Evolutionary conservation across 306 rosid species (phyloP).

Genomic region (Malus fusca): DNA sequence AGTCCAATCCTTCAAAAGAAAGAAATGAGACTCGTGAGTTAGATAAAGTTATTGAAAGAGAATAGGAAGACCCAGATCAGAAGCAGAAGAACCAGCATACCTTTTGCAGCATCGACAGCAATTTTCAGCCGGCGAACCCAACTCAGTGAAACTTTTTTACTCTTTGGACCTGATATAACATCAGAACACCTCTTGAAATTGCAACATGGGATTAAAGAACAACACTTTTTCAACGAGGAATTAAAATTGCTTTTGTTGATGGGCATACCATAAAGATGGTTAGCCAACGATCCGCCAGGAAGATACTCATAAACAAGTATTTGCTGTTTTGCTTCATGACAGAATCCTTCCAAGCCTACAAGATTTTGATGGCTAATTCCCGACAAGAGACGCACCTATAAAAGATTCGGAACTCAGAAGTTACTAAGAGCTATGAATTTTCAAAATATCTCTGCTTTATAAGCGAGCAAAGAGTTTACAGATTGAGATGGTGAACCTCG

Average conservation of each 20-base stretch:
- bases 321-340: constrained; percentile 83
- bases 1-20: constrained; percentile 64
- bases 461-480: not conserved
- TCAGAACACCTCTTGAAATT: not conserved
- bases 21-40: constrained; percentile 3
- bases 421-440: not conserved
- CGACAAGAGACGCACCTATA: constrained; percentile 69
- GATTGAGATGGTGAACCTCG: constrained; percentile 50
- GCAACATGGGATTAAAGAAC: not conserved
- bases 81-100: constrained; percentile 20
- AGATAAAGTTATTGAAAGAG: not conserved
- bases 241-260: not conserved
- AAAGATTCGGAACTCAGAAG: too few relatives aligned
- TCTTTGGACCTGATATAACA: constrained; percentile 46
- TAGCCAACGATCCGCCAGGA: constrained; percentile 85
- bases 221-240: not conserved
- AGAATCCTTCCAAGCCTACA: constrained; percentile 84
- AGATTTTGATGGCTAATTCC: constrained; percentile 83
- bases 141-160: constrained; percentile 52
- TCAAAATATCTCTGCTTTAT: not conserved
- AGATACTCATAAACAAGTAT: constrained; percentile 88
- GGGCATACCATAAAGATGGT: constrained; percentile 71
- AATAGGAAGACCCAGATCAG: not conserved
- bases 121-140: constrained; percentile 95
- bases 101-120: constrained; percentile 94